Base-by-base conservation (phyloP, 176 grass and related monocot species). In the bread wheat (Triticum aestivum) region DNA sequence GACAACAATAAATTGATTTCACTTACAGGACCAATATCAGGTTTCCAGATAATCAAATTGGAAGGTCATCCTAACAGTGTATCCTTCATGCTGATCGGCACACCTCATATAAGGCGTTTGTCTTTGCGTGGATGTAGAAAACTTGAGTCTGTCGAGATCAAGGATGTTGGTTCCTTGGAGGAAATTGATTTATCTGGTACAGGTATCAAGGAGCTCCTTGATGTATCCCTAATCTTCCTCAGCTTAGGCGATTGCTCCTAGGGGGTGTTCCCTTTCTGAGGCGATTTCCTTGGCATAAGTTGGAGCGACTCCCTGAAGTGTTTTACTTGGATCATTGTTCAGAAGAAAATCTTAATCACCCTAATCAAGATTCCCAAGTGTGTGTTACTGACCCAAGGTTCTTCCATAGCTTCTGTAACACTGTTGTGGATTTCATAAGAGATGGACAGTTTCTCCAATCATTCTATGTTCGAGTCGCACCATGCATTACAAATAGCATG, bases 251-350 rank as follows among this genome's bases (percentile, higher is more conserved):
- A 2, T 69, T 89, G 4, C 49, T 89, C 34, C 6, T 89, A 0
- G 0, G 69, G 14, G 78, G 15, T 21, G 83, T 86, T 82, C 26
- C 83, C 5, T 77, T 3, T 9, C 1, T 82, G 4, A 12, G 11
- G 3, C 4, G 83, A 5, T 89, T 86, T 15, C 88, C 78, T 6
- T 89, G 88, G 88, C 78, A 89, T 15, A 3, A 17, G 14, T 0
- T 86, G 17, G 1, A 12, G 21, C 6, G 78, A 32, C 32, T 32
- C 32, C 32, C 32, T 3, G 32, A 32, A 3, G 32, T 32, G 32
- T 32, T 32, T 32, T 32, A 32, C 32, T 3, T 32, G 26, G 61
- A 81, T 59, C 69, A 76, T 0, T 45, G 24, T 6, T 1, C 4
- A 34, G 3, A 81, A 0, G 26, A 2, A 44, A 18, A 5, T 26